Conservation (phyloP, 768 basidiomycete species). For the Leucogyrophana mollusca region DNA sequence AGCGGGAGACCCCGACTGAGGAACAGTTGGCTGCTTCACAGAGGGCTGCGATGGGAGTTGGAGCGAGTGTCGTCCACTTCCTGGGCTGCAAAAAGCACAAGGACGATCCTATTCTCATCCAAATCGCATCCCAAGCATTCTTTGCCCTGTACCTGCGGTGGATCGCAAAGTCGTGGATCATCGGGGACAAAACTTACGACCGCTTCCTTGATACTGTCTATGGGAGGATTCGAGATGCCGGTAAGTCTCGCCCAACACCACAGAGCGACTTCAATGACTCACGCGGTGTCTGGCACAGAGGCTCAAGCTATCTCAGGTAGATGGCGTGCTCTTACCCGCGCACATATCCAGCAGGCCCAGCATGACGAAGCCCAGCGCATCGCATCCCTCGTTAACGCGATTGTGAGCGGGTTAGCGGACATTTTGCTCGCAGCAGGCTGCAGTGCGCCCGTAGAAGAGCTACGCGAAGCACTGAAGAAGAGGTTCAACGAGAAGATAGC, state of each 20-base stretch:
- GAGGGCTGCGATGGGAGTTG: conserved; percentile 18
- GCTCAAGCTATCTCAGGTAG: conserved; percentile 43
- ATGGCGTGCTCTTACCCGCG: conserved; percentile 43
- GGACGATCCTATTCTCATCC: conserved; percentile 35
- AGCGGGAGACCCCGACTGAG: conserved; percentile 10
- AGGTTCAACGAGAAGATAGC: conserved; percentile 44
- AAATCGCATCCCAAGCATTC: conserved; percentile 34
- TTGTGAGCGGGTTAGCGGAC: conserved; percentile 24
- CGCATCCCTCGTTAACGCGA: conserved; percentile 20
- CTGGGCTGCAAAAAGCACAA: conserved; percentile 25
- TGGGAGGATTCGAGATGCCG: conserved; percentile 31
- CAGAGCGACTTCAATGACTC: neutral
- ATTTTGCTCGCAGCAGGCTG: conserved; percentile 30
- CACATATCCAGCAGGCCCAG: conserved; percentile 22
- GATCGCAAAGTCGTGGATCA: conserved; percentile 27
- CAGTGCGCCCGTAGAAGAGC: conserved; percentile 14
- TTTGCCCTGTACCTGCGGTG: conserved; percentile 25
- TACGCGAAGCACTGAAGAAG: conserved; percentile 38
- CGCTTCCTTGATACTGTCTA: conserved; percentile 29
- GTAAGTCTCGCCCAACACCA: conserved; percentile 20
- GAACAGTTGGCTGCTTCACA: conserved; percentile 21
- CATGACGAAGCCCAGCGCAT: conserved; percentile 21
- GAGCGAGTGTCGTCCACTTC: conserved; percentile 23
- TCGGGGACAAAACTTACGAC: conserved; percentile 23
- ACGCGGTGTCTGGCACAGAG: conserved; percentile 24